Evolutionary conservation across 257 asterid species (phyloP).

Genomic region (Ophiorrhiza pumila): DNA sequence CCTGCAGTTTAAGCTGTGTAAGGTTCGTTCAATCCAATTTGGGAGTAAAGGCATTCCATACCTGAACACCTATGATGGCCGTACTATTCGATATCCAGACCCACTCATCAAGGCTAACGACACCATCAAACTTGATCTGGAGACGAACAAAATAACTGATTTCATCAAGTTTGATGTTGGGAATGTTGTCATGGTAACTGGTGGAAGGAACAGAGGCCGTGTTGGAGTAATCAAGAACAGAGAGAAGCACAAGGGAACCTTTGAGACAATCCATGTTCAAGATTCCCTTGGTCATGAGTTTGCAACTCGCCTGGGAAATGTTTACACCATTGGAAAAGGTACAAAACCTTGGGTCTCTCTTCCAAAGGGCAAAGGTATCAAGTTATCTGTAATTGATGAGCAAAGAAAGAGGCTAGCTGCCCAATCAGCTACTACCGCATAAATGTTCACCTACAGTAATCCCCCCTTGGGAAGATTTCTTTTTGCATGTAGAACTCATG

Average conservation of each 20-base stretch:
- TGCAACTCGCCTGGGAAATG: slow-evolving; percentile 70
- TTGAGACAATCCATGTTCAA: slow-evolving; percentile 66
- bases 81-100: slow-evolving; percentile 71
- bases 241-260: slow-evolving; percentile 73
- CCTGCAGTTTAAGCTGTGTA: slow-evolving; percentile 66
- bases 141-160: slow-evolving; percentile 48
- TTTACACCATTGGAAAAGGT: slow-evolving; percentile 65
- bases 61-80: slow-evolving; percentile 66
- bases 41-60: slow-evolving; percentile 71
- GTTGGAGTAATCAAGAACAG: slow-evolving; percentile 69
- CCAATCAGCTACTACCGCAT: slow-evolving; percentile 49
- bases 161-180: slow-evolving; percentile 77
- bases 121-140: slow-evolving; percentile 65
- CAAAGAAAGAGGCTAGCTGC: slow-evolving; percentile 62
- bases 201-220: slow-evolving; percentile 81
- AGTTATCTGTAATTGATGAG: slow-evolving; percentile 64
- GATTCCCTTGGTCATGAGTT: slow-evolving; percentile 69
- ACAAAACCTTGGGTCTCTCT: slow-evolving; percentile 74
- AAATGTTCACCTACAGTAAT: background rate
- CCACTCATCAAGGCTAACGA: slow-evolving; percentile 73
- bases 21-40: slow-evolving; percentile 56
- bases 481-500: background rate
- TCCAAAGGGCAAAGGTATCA: slow-evolving; percentile 75
- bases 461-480: too few species aligned
- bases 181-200: slow-evolving; percentile 74